Conservation (phyloP, 768 basidiomycete species). For the Coprinopsis cinerea region DNA sequence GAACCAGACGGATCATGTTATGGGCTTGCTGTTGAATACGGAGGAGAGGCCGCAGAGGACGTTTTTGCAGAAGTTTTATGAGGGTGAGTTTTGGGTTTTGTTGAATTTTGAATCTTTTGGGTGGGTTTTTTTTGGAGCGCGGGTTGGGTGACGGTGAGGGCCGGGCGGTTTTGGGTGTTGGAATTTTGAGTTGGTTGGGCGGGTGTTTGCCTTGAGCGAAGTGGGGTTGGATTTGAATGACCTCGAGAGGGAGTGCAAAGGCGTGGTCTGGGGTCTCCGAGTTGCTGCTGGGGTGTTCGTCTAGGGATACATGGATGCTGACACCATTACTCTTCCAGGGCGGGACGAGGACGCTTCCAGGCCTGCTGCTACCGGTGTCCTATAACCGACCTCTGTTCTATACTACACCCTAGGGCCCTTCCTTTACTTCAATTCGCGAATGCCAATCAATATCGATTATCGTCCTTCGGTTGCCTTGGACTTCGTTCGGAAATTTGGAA, state of each 20-base stretch:
- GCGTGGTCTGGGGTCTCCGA: too few species aligned
- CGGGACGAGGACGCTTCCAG: slow-evolving; percentile 68
- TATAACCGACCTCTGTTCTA: not conserved
- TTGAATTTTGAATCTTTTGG: not conserved
- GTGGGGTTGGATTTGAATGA: slow-evolving; percentile 7
- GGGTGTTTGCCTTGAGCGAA: slow-evolving; percentile 3
- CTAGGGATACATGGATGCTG: too few species aligned
- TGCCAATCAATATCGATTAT: too few species aligned
- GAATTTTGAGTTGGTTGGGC: not conserved
- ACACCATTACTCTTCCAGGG: too few species aligned
- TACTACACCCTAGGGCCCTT: too few species aligned
- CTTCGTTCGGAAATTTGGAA: too few species aligned
- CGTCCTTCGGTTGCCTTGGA: too few species aligned
- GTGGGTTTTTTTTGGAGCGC: not conserved
- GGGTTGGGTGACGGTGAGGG: too few species aligned
- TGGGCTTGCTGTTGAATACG: slow-evolving; percentile 59
- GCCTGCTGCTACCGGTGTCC: slow-evolving; percentile 60
- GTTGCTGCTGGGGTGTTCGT: too few species aligned
- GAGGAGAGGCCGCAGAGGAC: slow-evolving; percentile 41
- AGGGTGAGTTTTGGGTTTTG: slow-evolving; percentile 52
- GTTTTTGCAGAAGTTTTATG: slow-evolving; percentile 82
- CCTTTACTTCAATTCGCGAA: too few species aligned
- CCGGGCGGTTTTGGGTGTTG: not conserved
- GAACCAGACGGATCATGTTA: slow-evolving; percentile 81
- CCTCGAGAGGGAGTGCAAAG: too few species aligned